phyloP scores from a whole-genome alignment of 768 basidiomycete species.

The Leccinum boreale region DNA sequence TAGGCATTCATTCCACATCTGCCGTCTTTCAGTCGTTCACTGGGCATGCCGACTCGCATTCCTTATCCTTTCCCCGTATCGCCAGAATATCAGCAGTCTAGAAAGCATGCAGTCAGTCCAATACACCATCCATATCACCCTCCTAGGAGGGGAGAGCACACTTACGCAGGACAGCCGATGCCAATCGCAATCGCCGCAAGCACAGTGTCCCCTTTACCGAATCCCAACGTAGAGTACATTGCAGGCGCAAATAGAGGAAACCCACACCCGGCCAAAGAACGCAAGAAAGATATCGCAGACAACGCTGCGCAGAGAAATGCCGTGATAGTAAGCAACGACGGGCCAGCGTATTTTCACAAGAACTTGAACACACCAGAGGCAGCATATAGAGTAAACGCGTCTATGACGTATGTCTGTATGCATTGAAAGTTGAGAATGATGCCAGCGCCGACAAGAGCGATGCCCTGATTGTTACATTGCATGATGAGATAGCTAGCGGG shows the following conservation, averaged over 20 bases:
- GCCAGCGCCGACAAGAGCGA: constrained; percentile 53
- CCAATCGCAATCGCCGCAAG: constrained; percentile 56
- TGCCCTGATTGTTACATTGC: constrained; percentile 42
- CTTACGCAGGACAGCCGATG: constrained; percentile 55
- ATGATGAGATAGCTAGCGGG: background rate
- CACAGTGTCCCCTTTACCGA: constrained; percentile 66
- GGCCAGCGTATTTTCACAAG: background rate
- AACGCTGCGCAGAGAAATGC: constrained; percentile 40
- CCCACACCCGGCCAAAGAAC: constrained; percentile 66
- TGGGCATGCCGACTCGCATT: constrained; percentile 43
- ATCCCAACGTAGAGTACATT: constrained; percentile 64
- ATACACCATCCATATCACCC: background rate
- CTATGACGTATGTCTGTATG: constrained; percentile 67
- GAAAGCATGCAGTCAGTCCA: constrained; percentile 32
- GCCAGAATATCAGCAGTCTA: constrained; percentile 45
- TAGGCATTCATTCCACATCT: background rate
- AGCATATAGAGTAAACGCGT: constrained; percentile 55
- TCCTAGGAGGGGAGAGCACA: background rate
- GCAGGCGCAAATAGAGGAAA: constrained; percentile 77
- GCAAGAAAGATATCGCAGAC: constrained; percentile 59
- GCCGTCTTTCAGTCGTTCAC: background rate
- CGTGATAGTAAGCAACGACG: background rate
- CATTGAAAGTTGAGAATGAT: constrained; percentile 57
- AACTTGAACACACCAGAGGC: background rate
- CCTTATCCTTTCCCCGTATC: constrained; percentile 48